Conservation (phyloP, 805 yeast species). For the Candida nonsorbophila region DNA sequence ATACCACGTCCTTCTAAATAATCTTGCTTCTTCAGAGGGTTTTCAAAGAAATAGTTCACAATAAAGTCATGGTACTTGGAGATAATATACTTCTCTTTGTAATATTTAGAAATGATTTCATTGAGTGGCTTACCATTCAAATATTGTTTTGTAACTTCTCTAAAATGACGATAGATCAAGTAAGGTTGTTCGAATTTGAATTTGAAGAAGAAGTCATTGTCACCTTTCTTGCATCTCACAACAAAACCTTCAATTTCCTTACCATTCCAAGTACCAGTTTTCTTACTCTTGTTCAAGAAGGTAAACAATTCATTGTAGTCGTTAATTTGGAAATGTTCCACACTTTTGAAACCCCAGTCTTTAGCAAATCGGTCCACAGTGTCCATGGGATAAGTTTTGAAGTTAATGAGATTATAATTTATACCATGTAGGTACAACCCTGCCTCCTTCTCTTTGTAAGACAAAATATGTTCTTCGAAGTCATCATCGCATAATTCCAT, state of each 20-base stretch:
- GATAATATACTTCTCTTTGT: constrained; percentile 56
- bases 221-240: constrained; percentile 50
- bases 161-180: constrained; percentile 79
- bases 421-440: constrained; percentile 92
- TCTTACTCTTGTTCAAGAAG: constrained; percentile 52
- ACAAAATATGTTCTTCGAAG: constrained; percentile 90
- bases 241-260: constrained; percentile 92
- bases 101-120: constrained; percentile 31
- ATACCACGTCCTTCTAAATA: constrained; percentile 64
- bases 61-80: constrained; percentile 67
- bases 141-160: constrained; percentile 73
- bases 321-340: constrained; percentile 40
- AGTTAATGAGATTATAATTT: constrained; percentile 59
- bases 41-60: constrained; percentile 44
- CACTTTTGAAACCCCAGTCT: constrained; percentile 64
- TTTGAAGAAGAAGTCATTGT: constrained; percentile 71
- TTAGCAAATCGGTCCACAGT: constrained; percentile 57
- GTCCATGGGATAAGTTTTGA: constrained; percentile 60
- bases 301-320: constrained; percentile 36
- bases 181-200: constrained; percentile 95
- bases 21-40: constrained; percentile 41
- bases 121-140: constrained; percentile 21
- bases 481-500: constrained; percentile 89
- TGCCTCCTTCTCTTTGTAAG: constrained; percentile 57
- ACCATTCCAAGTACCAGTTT: constrained; percentile 65